phyloP scores from a whole-genome alignment of 768 basidiomycete genomes.

The Glaciozyma martinii region DNA sequence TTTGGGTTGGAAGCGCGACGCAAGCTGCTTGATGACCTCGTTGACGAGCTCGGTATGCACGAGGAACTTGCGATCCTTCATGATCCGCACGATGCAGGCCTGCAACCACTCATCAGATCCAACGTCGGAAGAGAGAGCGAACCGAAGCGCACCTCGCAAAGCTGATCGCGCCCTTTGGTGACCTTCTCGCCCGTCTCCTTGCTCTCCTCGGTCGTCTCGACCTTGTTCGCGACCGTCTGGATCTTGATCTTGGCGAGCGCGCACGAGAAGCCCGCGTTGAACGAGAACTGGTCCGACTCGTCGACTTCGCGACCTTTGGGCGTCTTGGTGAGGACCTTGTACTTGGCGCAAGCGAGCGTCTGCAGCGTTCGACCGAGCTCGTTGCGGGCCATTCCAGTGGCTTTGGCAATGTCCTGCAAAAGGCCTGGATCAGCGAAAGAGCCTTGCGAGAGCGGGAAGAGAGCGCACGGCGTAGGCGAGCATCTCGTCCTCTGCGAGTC shows the following conservation, averaged over 20 bases:
- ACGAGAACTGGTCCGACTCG: conserved; percentile 70
- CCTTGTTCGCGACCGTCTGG: conserved; percentile 72
- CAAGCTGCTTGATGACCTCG: conserved; percentile 79
- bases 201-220: conserved; percentile 76
- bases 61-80: conserved; percentile 92
- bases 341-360: conserved; percentile 90
- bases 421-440: not conserved
- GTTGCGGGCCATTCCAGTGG: conserved; percentile 60
- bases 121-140: not conserved
- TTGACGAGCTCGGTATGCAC: conserved; percentile 76
- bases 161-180: conserved; percentile 86
- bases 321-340: conserved; percentile 80
- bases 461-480: conserved; percentile 63
- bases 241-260: conserved; percentile 86
- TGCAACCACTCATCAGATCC: conserved; percentile 38
- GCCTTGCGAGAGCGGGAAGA: no score
- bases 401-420: conserved; percentile 66
- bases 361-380: conserved; percentile 90
- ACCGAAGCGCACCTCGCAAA: conserved; percentile 57
- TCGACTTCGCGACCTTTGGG: conserved; percentile 78
- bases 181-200: conserved; percentile 82
- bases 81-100: conserved; percentile 95
- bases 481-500: conserved; percentile 56
- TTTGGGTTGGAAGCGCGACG: conserved; percentile 75
- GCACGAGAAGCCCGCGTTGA: conserved; percentile 73